A percentile compares a stretch with the other conserved stretches of the same genome.
These are phyloP conservation scores for Boletellus deceptivus DNA, from an alignment of 1,284 basidiomycete species.

Conservation along the genomic window DNA sequence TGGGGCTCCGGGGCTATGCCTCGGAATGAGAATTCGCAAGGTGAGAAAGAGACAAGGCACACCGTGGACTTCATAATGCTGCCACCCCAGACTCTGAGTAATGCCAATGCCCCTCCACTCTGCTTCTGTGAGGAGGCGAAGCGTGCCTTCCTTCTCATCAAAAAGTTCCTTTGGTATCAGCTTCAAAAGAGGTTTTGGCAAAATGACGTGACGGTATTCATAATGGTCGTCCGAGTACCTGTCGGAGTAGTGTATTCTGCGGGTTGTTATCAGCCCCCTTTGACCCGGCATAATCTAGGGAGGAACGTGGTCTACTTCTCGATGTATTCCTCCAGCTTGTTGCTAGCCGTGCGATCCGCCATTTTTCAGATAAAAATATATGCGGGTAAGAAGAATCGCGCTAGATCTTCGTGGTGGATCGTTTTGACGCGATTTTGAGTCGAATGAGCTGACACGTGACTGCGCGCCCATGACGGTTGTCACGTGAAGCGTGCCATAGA, in stretches of 20 bases:
- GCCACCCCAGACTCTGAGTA: conserved; percentile 94
- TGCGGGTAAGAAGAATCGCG: conserved; percentile 1
- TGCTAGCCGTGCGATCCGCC: conserved; percentile 34
- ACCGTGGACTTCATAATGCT: conserved; percentile 97
- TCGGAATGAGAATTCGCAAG: conserved; percentile 9
- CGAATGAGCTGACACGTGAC: conserved; percentile 20
- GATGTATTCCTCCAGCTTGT: conserved; percentile 64
- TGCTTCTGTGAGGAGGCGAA: conserved; percentile 79
- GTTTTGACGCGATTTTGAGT: conserved; percentile 9
- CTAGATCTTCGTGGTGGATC: conserved; percentile 4
- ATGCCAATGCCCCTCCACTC: conserved; percentile 98
- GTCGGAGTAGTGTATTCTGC: conserved; percentile 81
- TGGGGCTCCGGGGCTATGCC: conserved; percentile 79
- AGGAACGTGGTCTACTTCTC: conserved; percentile 49
- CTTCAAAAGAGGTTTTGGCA: conserved; percentile 86
- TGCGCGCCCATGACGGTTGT: conserved; percentile 22
- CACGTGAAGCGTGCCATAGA: conserved; percentile 3
- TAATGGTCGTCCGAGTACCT: conserved; percentile 79
- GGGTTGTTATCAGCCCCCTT: conserved; percentile 13
- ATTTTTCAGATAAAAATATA: conserved; percentile 21
- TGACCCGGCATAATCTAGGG: conserved; percentile 5
- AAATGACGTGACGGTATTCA: conserved; percentile 90
- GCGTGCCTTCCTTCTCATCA: conserved; percentile 75
- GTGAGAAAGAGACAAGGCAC: conserved; percentile 28
- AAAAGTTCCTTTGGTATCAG: conserved; percentile 83